These are phyloP conservation scores for Agaricus subrufescens DNA, from an alignment of 768 basidiomycete genomes.

Conservation along the genomic window DNA sequence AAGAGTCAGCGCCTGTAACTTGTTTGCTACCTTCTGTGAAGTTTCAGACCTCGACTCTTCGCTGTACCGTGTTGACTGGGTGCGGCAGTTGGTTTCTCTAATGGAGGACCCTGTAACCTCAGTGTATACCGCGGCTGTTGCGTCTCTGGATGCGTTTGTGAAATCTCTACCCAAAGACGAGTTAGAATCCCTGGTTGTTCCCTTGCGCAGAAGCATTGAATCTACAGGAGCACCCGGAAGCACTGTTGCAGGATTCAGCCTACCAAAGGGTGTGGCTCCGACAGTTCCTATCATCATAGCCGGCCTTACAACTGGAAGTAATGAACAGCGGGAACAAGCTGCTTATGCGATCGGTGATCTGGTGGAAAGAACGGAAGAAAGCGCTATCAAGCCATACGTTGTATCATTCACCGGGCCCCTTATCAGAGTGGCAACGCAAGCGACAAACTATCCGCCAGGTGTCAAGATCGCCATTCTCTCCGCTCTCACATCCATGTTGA, in stretches of 20 bases:
- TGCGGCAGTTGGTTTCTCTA: constrained; percentile 79
- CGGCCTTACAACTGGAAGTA: constrained; percentile 90
- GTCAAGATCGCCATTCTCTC: constrained; percentile 90
- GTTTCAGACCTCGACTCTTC: constrained; percentile 77
- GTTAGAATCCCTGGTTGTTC: constrained; percentile 84
- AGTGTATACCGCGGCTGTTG: constrained; percentile 81
- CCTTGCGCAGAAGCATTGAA: constrained; percentile 86
- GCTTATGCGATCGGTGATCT: constrained; percentile 96
- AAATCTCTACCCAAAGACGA: constrained; percentile 92
- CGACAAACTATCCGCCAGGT: constrained; percentile 83
- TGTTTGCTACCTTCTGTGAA: constrained; percentile 83
- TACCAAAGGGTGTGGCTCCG: constrained; percentile 79
- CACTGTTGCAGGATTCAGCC: constrained; percentile 80
- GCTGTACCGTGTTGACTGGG: constrained; percentile 90
- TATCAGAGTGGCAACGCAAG: constrained; percentile 90
- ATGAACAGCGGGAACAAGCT: constrained; percentile 93
- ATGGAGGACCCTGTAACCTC: constrained; percentile 73
- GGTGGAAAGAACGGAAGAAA: constrained; percentile 77
- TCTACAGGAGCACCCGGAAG: constrained; percentile 73
- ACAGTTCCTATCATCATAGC: constrained; percentile 85
- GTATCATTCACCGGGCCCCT: constrained; percentile 94
- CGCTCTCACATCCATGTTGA: constrained; percentile 81
- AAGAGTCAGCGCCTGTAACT: constrained; percentile 71
- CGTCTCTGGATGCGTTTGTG: constrained; percentile 80
- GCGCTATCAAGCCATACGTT: constrained; percentile 90